Evolutionary conservation across 139 green algal species (phyloP).

Genomic region (Volvox reticuliferus): DNA sequence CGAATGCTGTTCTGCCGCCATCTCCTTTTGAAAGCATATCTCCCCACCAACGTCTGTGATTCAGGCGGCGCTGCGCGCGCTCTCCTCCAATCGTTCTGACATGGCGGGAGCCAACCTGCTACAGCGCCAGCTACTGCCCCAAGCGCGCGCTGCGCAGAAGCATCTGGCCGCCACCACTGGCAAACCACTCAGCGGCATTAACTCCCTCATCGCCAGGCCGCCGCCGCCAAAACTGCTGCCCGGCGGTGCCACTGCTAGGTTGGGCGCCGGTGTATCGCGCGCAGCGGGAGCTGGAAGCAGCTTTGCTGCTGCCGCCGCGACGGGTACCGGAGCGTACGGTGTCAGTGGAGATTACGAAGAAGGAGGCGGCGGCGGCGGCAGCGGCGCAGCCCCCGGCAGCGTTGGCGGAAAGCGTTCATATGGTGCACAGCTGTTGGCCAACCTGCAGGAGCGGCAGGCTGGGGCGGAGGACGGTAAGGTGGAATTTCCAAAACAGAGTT

Average conservation of each 20-base stretch:
- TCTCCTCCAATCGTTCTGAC: slow-evolving; percentile 29
- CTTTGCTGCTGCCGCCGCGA: neutral
- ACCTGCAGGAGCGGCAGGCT: slow-evolving; percentile 7
- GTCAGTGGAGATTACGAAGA: neutral
- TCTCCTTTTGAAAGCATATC: too few relatives aligned
- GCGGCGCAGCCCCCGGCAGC: too few relatives aligned
- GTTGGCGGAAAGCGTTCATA: slow-evolving; percentile 34
- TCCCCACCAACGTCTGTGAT: too few relatives aligned
- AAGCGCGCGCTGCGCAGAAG: slow-evolving; percentile 27
- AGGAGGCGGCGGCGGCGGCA: neutral
- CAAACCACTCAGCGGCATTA: neutral
- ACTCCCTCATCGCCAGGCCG: slow-evolving; percentile 1
- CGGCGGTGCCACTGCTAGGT: neutral
- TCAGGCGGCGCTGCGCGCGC: slow-evolving; percentile 27
- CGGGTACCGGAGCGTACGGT: slow-evolving; percentile 34
- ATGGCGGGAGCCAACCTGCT: slow-evolving; percentile 33
- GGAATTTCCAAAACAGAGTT: too few relatives aligned
- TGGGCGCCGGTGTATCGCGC: neutral
- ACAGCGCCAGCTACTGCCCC: slow-evolving; percentile 39
- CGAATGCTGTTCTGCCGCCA: too few relatives aligned
- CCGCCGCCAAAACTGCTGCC: neutral
- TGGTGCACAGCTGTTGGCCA: slow-evolving; percentile 17
- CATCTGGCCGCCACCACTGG: neutral
- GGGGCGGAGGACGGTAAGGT: neutral
- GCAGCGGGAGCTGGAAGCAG: too few relatives aligned